Conservation (phyloP, 345 rosid genomes). For the Triadica sebifera region DNA sequence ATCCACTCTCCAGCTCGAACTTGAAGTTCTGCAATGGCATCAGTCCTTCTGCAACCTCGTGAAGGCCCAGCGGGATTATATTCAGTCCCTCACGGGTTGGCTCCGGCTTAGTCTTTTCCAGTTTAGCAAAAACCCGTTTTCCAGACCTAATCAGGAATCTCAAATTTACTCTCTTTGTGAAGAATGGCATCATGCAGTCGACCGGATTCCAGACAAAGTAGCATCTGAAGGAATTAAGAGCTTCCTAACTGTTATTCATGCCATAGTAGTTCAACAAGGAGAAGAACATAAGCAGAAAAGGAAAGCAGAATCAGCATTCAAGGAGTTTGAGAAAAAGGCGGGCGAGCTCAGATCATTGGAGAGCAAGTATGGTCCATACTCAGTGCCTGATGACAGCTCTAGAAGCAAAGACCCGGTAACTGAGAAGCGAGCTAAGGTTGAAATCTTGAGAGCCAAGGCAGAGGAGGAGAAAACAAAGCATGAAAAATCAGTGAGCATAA, state of each 20-base stretch:
- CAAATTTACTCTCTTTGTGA: conserved; percentile 81
- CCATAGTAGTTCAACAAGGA: conserved; percentile 77
- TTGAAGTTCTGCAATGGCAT: conserved; percentile 92
- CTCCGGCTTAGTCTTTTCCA: conserved; percentile 89
- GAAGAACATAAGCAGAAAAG: conserved; percentile 87
- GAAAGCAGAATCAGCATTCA: conserved; percentile 60
- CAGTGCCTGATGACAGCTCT: conserved; percentile 40
- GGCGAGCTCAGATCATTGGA: conserved; percentile 67
- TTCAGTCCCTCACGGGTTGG: conserved; percentile 89
- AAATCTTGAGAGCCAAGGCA: conserved; percentile 56
- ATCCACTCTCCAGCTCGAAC: conserved; percentile 84
- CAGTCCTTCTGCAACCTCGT: conserved; percentile 77
- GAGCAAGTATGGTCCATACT: conserved; percentile 67
- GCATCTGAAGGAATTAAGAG: conserved; percentile 97
- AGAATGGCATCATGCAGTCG: conserved; percentile 83
- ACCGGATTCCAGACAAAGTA: conserved; percentile 89
- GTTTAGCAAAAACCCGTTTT: conserved; percentile 63
- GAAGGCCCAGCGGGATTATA: conserved; percentile 79
- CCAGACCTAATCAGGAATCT: conserved; percentile 50
- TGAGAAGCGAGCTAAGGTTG: conserved; percentile 66
- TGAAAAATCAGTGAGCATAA: conserved; percentile 67
- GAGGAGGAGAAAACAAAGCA: conserved; percentile 85
- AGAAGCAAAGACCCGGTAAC: conserved; percentile 55
- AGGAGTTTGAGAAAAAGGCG: conserved; percentile 65
- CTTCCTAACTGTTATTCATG: conserved; percentile 73